Evolutionary conservation across 805 yeast genomes (phyloP).

Genomic region (Lachancea nothofagi): DNA sequence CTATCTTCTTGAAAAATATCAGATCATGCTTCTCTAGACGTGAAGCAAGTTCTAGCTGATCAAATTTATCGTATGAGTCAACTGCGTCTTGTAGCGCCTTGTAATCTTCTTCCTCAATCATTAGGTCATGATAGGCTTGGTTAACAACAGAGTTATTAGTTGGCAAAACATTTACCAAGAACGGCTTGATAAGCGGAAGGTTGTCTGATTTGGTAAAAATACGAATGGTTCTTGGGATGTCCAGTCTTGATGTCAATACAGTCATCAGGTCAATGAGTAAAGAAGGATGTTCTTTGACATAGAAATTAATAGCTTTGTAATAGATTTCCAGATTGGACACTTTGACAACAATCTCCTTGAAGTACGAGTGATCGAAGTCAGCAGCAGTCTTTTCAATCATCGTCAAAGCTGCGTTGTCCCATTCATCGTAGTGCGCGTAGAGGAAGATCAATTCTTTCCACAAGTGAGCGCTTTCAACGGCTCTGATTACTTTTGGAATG

Average conservation of each 20-base stretch:
- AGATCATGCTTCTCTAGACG: constrained; percentile 88
- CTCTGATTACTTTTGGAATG: constrained; percentile 93
- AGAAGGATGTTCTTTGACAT: constrained; percentile 87
- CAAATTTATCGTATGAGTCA: constrained; percentile 86
- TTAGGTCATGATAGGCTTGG: constrained; percentile 88
- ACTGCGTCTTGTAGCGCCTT: constrained; percentile 82
- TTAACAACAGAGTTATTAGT: constrained; percentile 90
- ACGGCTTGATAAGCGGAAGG: constrained; percentile 92
- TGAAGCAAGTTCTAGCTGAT: constrained; percentile 85
- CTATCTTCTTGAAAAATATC: constrained; percentile 91
- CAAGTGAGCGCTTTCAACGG: constrained; percentile 87
- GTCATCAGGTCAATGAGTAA: constrained; percentile 80
- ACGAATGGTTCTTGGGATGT: constrained; percentile 89
- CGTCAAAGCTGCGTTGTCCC: constrained; percentile 96
- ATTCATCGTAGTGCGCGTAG: constrained; percentile 97
- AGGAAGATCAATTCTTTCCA: constrained; percentile 96
- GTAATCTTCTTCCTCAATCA: constrained; percentile 95
- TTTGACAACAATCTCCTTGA: constrained; percentile 91
- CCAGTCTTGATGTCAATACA: constrained; percentile 82
- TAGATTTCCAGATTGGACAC: constrained; percentile 94
- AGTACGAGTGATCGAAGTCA: constrained; percentile 88
- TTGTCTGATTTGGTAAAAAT: constrained; percentile 94
- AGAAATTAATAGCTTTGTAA: constrained; percentile 94
- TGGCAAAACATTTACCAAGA: constrained; percentile 82
- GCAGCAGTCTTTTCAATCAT: constrained; percentile 93